A percentile compares a stretch with the other conserved stretches of the same genome.
Conservation (phyloP, 768 basidiomycete species). For the Termitomyces eurrhizus region DNA sequence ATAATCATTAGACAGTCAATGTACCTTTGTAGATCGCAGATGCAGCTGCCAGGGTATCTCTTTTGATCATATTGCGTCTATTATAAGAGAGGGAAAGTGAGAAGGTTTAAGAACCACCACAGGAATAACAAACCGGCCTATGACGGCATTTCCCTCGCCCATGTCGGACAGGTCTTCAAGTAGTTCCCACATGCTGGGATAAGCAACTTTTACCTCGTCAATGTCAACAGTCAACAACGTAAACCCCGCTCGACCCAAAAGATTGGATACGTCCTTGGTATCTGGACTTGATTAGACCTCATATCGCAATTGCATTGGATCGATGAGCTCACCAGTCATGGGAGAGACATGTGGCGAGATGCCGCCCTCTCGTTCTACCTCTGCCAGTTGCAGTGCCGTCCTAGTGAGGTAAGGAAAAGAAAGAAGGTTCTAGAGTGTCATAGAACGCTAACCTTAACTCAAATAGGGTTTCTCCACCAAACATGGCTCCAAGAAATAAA, state of each 20-base stretch:
- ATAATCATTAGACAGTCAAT: not conserved
- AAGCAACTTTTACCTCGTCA: conserved; percentile 87
- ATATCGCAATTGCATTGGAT: not conserved
- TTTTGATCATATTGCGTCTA: conserved; percentile 65
- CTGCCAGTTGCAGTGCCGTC: conserved; percentile 90
- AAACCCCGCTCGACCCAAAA: conserved; percentile 91
- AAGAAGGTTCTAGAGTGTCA: not conserved
- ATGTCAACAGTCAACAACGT: conserved; percentile 91
- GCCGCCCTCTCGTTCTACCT: conserved; percentile 91
- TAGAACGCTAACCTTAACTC: conserved; percentile 65
- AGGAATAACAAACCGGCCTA: conserved; percentile 60
- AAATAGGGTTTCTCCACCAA: conserved; percentile 95
- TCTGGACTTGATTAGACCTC: conserved; percentile 43
- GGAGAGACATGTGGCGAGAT: conserved; percentile 96
- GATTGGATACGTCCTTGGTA: conserved; percentile 88
- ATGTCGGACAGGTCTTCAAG: conserved; percentile 92
- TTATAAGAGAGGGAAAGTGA: not conserved
- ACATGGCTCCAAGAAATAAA: conserved; percentile 89
- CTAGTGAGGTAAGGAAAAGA: conserved; percentile 31
- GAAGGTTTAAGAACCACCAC: not conserved
- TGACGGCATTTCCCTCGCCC: conserved; percentile 93
- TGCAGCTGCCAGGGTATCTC: conserved; percentile 88
- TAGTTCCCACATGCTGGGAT: conserved; percentile 96
- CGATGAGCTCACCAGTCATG: conserved; percentile 75
- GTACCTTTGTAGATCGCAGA: conserved; percentile 91